Base-by-base conservation (phyloP, 140 eudicot genomes). In the Flaveria floridana region DNA sequence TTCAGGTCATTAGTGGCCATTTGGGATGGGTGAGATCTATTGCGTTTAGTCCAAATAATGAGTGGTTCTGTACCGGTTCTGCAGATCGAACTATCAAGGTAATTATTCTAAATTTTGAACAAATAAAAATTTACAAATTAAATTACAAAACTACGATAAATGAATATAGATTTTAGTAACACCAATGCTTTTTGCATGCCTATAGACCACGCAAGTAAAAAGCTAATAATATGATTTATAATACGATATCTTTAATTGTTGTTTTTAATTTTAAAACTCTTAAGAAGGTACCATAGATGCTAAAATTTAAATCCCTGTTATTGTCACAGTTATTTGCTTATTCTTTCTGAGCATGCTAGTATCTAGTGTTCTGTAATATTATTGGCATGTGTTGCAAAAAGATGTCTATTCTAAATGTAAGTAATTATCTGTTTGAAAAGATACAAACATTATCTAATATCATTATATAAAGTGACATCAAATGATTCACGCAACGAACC, bases 11-110 rank as follows among this genome's bases (percentile, higher is more conserved):
- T 44, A 88, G 96, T 73, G 99, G 99, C 30, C 99, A 94, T 78
- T 80, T 94, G 88, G 99, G 99, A 79, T 94, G 99, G 99, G 99
- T 94, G 82, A 86, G 99, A 64, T 90, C 99, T 26, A 82, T 94
- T 28, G 99, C 99, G 6, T 90, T 94, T 73, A 92, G 89, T 84
- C 97, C 97, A 63, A 87, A 92, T 75, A 94, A 94, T 79, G 59
- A 76, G 69, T 93, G 97, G 98, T 93, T 93, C 86, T 93, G 97
- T 77, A 93, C 98, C 0, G 98, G 98, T 16, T 93, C 98, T 55
- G 98, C 98, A 34, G 98, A 93, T 83, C 88, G 98, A 39, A 90
- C 97, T 6, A 93, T 93, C 68, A 93, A 93, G 96, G 98, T 90
- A 70, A 71, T 67, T n/a, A 34, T 41, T 26, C 25, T 19, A 0